Evolutionary conservation across 768 basidiomycete species (phyloP).

Genomic region (Pulveroboletus sp.): DNA sequence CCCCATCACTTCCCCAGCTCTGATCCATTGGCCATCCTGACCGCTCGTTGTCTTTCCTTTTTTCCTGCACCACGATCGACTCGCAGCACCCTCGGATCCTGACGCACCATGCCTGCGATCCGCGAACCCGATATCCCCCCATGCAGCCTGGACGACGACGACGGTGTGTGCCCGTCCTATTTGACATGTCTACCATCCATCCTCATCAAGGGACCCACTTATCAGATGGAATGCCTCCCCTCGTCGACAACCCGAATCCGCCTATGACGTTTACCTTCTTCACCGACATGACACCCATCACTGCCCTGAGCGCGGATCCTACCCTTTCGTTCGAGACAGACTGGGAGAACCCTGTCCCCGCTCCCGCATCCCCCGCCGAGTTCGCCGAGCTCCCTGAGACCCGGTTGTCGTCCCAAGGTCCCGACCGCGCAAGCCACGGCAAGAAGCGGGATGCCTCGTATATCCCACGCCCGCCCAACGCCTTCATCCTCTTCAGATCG

Average conservation of each 20-base stretch:
- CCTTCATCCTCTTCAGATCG: constrained; percentile 81
- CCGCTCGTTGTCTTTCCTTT: not conserved
- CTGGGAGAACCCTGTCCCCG: constrained; percentile 24
- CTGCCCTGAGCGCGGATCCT: constrained; percentile 38
- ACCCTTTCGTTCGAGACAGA: constrained; percentile 31
- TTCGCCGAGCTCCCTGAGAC: constrained; percentile 14
- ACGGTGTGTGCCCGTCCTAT: constrained; percentile 25
- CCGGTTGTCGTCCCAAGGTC: constrained; percentile 25
- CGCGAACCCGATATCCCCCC: constrained; percentile 23
- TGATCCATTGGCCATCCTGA: constrained; percentile 7
- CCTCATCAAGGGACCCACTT: constrained; percentile 4
- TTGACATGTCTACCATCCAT: not conserved
- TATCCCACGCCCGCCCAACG: constrained; percentile 81
- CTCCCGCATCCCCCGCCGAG: constrained; percentile 17
- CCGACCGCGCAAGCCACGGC: constrained; percentile 44
- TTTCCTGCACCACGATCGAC: not conserved
- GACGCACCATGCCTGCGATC: constrained; percentile 23
- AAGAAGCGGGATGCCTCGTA: constrained; percentile 67
- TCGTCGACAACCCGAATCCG: constrained; percentile 50
- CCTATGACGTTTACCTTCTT: constrained; percentile 61
- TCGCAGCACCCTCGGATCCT: not conserved
- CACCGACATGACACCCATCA: constrained; percentile 53
- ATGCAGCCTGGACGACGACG: constrained; percentile 35
- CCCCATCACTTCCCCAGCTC: constrained; percentile 3
- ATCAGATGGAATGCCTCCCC: constrained; percentile 46